A percentile compares a stretch with the other conserved stretches of the same genome.
Conservation (phyloP, 2,329 filamentous ascomycete genomes). For the Parasarocladium wereldwijsianum region DNA sequence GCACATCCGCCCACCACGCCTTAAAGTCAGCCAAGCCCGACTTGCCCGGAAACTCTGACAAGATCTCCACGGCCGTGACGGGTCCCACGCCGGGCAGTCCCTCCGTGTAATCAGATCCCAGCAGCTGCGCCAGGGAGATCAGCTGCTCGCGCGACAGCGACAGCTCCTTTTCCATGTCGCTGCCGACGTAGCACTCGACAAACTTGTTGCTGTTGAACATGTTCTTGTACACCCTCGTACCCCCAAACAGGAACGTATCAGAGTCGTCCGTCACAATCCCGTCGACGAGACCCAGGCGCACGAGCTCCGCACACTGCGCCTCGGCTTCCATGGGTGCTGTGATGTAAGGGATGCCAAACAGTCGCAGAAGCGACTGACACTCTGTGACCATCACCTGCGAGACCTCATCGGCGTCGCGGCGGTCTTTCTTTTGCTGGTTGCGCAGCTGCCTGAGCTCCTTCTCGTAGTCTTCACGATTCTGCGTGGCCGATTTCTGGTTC, state of each 20-base stretch:
- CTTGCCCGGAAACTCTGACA: conserved; percentile 66
- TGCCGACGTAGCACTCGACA: conserved; percentile 83
- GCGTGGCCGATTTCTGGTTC: conserved; percentile 56
- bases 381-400: conserved; percentile 92
- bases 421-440: conserved; percentile 91
- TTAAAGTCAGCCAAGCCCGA: conserved; percentile 58
- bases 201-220: conserved; percentile 99
- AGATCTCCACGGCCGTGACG: conserved; percentile 84
- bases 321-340: conserved; percentile 99
- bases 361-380: conserved; percentile 75
- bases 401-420: conserved; percentile 90
- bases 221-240: conserved; percentile 95
- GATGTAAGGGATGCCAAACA: conserved; percentile 92
- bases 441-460: conserved; percentile 74
- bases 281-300: conserved; percentile 75
- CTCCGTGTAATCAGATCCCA: conserved; percentile 91
- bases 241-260: conserved; percentile 92
- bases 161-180: conserved; percentile 78
- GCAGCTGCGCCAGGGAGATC: conserved; percentile 76
- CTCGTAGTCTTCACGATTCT: conserved; percentile 71
- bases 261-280: conserved; percentile 97
- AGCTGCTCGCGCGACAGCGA: conserved; percentile 75
- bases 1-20: conserved; percentile 76
- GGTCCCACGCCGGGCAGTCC: conserved; percentile 83
- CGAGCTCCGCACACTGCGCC: conserved; percentile 89